Evolutionary conservation across 2,329 filamentous ascomycete species (phyloP), one percentile per base, ranked within the genome.

Genomic region (Knoxdaviesia proteae): DNA sequence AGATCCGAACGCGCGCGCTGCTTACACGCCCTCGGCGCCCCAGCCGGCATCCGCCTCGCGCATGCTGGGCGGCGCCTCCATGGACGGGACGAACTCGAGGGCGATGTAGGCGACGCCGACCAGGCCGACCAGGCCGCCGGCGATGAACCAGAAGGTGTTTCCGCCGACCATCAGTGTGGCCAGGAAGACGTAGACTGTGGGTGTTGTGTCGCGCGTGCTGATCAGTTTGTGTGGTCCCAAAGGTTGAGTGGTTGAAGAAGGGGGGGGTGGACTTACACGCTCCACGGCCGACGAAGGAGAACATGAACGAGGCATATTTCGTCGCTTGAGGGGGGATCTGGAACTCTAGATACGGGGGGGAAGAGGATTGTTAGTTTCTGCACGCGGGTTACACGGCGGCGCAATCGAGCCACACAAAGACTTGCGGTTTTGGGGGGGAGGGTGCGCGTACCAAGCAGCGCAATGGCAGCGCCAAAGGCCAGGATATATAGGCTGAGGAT

Each of bases 241-340:
- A 29, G 35, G 34, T 34, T 42, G 42, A 32, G 32, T 0, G 6
- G 3, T 3, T 39, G 9, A 10, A 7, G 36, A 42, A 34, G 41
- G 32, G 11, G 10, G 20, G 31, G 34, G 9, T 6, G 35, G 10
- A 77, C 84, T 64, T 75, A 94, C 87, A 96, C 58, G 84, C 69
- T 62, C 90, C 90, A 57, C 90, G 86, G 47, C 90, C 90, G 52
- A 96, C 65, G 70, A 98, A 96, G 45, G 84, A 93, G 69, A 96
- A 96, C 62, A 96, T 78, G 69, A 98, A 98, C 7, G 84, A 93
- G 43, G 86, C 88, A 67, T 96, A 94, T 63, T 84, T 80, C 45
- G 86, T 80, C 43, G 94, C 71, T 59, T 94, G 87, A 46, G 87
- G 84, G 41, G 90, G 88, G 52, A 94, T 88, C 62, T 94, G 81